These are phyloP conservation scores for Phaeosphaeriaceae sp. DNA, from an alignment of 2,329 filamentous ascomycete genomes.

Conservation along the genomic window DNA sequence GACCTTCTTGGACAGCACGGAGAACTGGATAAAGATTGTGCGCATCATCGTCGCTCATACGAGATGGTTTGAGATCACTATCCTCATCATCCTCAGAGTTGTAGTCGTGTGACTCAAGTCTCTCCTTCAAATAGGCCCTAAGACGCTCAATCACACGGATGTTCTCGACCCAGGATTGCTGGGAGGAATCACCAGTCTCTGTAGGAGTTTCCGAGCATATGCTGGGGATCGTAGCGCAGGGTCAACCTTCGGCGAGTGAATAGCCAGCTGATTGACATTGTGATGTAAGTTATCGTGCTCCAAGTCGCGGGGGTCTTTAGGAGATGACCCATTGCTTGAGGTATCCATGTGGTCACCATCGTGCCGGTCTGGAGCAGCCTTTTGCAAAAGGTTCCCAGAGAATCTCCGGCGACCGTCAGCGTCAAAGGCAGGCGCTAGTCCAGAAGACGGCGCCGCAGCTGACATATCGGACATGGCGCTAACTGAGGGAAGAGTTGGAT, in stretches of 20 bases:
- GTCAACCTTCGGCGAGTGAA: slow-evolving; percentile 50
- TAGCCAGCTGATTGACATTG: slow-evolving; percentile 47
- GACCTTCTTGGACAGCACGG: slow-evolving; percentile 48
- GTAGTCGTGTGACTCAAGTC: slow-evolving; percentile 61
- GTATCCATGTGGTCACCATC: slow-evolving; percentile 49
- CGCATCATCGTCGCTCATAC: slow-evolving; percentile 48
- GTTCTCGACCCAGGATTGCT: slow-evolving; percentile 67
- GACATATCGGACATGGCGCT: slow-evolving; percentile 67
- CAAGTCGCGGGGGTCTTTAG: slow-evolving; percentile 41
- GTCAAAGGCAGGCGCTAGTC: slow-evolving; percentile 70
- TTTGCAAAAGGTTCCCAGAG: slow-evolving; percentile 65
- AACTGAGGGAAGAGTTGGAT: slow-evolving; percentile 76
- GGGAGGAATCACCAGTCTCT: slow-evolving; percentile 45
- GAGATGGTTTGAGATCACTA: slow-evolving; percentile 33
- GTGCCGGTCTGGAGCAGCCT: slow-evolving; percentile 45
- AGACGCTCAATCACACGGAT: slow-evolving; percentile 68
- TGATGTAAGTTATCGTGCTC: slow-evolving; percentile 46
- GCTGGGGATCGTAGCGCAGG: slow-evolving; percentile 49
- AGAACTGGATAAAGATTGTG: slow-evolving; percentile 51
- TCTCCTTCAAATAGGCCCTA: slow-evolving; percentile 62
- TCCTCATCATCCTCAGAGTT: slow-evolving; percentile 45
- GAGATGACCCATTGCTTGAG: slow-evolving; percentile 44
- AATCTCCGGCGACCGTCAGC: slow-evolving; percentile 66
- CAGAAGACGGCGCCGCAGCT: slow-evolving; percentile 70
- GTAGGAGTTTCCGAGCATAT: slow-evolving; percentile 44